These are phyloP conservation scores for Diutina siamensis DNA, from an alignment of 1,139 yeast genomes.

Conservation along the genomic window DNA sequence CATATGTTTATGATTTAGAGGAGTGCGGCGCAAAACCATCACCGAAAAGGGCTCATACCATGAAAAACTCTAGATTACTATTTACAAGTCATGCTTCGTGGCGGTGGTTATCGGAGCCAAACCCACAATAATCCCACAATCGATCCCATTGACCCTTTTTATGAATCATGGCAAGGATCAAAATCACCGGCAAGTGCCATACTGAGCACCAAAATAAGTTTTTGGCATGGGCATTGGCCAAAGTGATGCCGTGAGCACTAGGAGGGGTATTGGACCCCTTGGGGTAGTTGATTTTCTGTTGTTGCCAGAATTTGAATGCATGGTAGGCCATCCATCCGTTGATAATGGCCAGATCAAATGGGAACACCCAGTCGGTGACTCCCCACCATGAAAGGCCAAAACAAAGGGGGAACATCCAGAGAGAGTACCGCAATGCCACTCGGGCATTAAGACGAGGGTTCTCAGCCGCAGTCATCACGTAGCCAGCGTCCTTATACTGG, in stretches of 20 bases:
- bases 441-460: slow-evolving; percentile 89
- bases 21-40: not conserved
- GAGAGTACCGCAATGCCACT: slow-evolving; percentile 79
- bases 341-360: slow-evolving; percentile 65
- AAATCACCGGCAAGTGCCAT: slow-evolving; percentile 83
- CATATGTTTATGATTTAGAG: not conserved
- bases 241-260: slow-evolving; percentile 18
- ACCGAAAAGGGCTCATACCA: not conserved
- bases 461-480: slow-evolving; percentile 91
- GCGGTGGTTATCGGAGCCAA: not conserved
- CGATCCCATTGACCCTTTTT: slow-evolving; percentile 95
- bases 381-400: slow-evolving; percentile 69
- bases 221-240: slow-evolving; percentile 58
- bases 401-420: slow-evolving; percentile 88
- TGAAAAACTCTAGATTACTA: not conserved
- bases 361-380: slow-evolving; percentile 75
- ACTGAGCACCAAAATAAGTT: slow-evolving; percentile 92
- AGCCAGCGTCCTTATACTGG: slow-evolving; percentile 87
- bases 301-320: slow-evolving; percentile 78
- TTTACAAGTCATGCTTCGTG: not conserved
- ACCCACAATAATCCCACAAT: slow-evolving; percentile 17
- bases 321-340: slow-evolving; percentile 80
- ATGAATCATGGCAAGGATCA: slow-evolving; percentile 87
- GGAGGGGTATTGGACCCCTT: slow-evolving; percentile 18
- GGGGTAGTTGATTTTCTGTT: slow-evolving; percentile 46